Conservation (phyloP, 75 land plant species). For the Chamaecyparis obtusa region DNA sequence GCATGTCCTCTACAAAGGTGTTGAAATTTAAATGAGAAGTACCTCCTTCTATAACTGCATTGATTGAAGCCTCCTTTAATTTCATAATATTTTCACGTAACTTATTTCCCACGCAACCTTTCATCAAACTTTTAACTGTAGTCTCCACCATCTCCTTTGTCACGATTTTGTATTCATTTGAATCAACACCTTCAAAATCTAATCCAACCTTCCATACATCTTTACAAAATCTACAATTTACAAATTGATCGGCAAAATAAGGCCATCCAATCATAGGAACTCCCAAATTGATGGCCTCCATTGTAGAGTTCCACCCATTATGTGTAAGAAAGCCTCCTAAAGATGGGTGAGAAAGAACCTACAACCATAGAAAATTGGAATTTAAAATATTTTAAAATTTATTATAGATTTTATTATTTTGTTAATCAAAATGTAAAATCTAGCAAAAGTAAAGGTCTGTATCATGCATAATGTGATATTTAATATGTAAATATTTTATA, state of each 20-base stretch:
- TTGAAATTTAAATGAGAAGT: background rate
- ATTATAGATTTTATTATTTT: background rate
- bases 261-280: too few species aligned
- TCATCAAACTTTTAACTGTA: background rate
- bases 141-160: background rate
- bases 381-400: background rate
- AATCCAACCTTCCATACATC: background rate
- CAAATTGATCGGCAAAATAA: too few species aligned
- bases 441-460: too few species aligned
- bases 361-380: background rate
- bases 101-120: background rate
- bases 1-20: background rate
- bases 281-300: too few species aligned
- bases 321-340: too few species aligned
- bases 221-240: too few species aligned
- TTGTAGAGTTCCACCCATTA: too few species aligned
- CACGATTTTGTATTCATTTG: background rate
- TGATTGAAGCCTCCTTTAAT: background rate
- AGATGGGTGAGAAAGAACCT: too few species aligned
- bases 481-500: too few species aligned
- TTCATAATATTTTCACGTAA: background rate
- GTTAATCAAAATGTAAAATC: too few species aligned
- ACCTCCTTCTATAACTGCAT: background rate
- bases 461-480: too few species aligned
- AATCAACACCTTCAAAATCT: background rate